Conservation (phyloP, 148 eudicot species). For the Rhododendron simsii region DNA sequence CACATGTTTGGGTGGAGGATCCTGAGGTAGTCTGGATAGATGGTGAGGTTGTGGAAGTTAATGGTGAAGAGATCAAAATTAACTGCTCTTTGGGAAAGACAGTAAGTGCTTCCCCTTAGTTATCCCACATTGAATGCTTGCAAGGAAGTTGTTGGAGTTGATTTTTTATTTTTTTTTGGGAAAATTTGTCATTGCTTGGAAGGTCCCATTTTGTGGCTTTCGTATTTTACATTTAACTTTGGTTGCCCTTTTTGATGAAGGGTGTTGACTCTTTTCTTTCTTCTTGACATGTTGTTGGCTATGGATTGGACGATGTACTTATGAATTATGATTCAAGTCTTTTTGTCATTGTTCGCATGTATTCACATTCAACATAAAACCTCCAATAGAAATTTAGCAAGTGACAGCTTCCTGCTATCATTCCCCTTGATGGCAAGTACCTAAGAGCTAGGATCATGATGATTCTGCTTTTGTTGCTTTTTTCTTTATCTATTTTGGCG, state of each 20-base stretch:
- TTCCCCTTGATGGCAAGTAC: not conserved
- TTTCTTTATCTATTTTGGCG: not conserved
- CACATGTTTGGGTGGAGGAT: constrained; percentile 97
- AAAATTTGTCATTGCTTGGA: not conserved
- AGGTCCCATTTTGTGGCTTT: not conserved
- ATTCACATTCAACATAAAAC: not conserved
- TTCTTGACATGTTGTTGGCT: not conserved
- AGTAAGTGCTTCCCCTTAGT: constrained; percentile 31
- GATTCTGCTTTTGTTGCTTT: not conserved
- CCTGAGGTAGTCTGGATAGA: constrained; percentile 82
- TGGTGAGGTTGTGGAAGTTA: constrained; percentile 73
- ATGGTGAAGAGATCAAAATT: constrained; percentile 58
- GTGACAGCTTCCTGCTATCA: constrained; percentile 3
- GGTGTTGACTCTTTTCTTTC: not conserved
- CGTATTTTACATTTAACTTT: not conserved
- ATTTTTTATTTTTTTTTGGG: not conserved
- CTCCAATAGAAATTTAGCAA: not conserved
- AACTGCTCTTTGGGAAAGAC: constrained; percentile 35
- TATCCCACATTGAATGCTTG: not conserved
- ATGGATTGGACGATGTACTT: not conserved
- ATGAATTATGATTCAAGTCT: not conserved
- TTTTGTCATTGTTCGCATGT: not conserved
- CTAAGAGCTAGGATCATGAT: not conserved
- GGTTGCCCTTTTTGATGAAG: not conserved
- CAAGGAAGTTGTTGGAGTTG: not conserved